Conservation (phyloP, 164 flowering plant species). For the Magnolia kwangsiensis region DNA sequence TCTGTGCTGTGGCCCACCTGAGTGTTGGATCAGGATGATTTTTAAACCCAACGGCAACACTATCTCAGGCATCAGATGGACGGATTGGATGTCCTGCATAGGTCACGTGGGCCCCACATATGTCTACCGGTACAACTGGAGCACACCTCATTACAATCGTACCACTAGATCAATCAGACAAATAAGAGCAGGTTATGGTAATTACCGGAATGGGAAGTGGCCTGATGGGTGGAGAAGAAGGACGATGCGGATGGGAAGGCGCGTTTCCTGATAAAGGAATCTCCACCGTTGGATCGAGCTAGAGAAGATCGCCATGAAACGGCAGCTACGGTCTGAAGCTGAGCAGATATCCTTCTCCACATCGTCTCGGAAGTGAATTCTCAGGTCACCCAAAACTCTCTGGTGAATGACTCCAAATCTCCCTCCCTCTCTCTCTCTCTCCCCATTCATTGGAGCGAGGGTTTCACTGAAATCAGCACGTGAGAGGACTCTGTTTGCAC, state of each 20-base stretch:
- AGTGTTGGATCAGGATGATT: too few species aligned
- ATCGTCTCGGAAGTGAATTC: conserved; percentile 21
- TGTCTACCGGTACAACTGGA: too few species aligned
- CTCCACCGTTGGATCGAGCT: conserved; percentile 10
- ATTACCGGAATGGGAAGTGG: conserved; percentile 3
- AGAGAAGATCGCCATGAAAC: conserved; percentile 26
- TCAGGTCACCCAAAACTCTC: conserved; percentile 25
- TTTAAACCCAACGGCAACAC: too few species aligned
- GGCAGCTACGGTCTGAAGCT: conserved; percentile 45
- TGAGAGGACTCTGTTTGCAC: not conserved
- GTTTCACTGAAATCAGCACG: not conserved
- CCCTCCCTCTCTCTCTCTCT: not conserved
- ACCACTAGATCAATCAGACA: not conserved
- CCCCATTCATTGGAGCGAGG: not conserved
- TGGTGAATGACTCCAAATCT: not conserved
- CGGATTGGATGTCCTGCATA: too few species aligned
- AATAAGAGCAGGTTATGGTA: not conserved
- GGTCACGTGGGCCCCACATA: too few species aligned
- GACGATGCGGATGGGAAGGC: conserved; percentile 11
- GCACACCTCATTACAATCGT: not conserved
- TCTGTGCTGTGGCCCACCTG: too few species aligned
- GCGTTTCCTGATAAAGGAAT: conserved; percentile 8
- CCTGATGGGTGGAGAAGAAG: not conserved
- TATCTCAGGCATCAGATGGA: too few species aligned
- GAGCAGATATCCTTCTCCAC: conserved; percentile 61